Base-by-base conservation (phyloP, 768 basidiomycete genomes). In the Terana coerulea region DNA sequence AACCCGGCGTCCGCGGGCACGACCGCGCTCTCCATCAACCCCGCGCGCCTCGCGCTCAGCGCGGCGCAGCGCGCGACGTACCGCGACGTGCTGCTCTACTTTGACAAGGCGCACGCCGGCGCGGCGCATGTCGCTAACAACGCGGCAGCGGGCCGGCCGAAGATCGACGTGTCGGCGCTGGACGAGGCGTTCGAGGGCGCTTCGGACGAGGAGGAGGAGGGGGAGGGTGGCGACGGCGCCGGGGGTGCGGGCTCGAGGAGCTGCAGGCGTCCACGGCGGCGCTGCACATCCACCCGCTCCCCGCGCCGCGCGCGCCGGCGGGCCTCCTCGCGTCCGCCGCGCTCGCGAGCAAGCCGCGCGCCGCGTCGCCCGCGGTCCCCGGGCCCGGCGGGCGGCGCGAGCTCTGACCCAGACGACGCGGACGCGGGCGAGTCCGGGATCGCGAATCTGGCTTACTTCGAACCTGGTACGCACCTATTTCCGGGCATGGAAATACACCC, bases 21-120 rank as follows among this genome's bases (percentile, higher is more conserved):
- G 22, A 68, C 67, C 4, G 65, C 67, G 24, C 59, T 68, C n/a
- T 57, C 61, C 6, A 57, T 68, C 51, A 61, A 56, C 17, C 58
- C 65, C 14, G 52, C 65, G 15, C 59, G 62, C 25, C 54, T 68
- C 5, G 40, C 58, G 2, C 45, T 67, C 10, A 60, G 51, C 10
- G 46, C 55, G 7, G 48, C 41, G 3, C 63, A 68, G 46, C 65
- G 65, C 28, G 53, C 55, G 25, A 55, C 31, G 30, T 55, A 64
- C 48, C 64, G 66, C 28, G 65, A 66, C 37, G 60, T 67, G 1
- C 58, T 68, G 3, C 51, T 60, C 2, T 68, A 65, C 57, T 55
- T 67, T 29, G 67, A 68, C 47, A 65, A 64, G 29, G 57, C 58
- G 10, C 60, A 63, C 19, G 53, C 56, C 25, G 25, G 51, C 57